These are phyloP conservation scores for Daldinia grandis DNA, from an alignment of 495 filamentous ascomycete genomes.

Conservation along the genomic window DNA sequence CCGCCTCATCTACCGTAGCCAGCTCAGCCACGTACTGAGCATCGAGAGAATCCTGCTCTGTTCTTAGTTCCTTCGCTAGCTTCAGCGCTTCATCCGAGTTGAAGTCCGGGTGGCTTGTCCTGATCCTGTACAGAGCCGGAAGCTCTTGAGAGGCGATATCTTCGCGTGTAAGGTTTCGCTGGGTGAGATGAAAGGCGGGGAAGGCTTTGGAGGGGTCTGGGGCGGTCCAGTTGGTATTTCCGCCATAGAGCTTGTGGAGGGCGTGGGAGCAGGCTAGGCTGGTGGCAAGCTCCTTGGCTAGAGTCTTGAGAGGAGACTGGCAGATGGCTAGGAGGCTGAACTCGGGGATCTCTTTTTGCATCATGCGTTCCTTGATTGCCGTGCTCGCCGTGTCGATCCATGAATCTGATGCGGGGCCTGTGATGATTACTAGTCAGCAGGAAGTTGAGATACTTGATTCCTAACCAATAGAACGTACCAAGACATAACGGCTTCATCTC, in stretches of 20 bases:
- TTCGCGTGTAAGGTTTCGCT: conserved; percentile 36
- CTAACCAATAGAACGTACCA: conserved; percentile 54
- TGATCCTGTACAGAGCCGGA: conserved; percentile 11
- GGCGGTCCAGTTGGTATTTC: conserved; percentile 13
- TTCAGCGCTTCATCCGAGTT: conserved; percentile 24
- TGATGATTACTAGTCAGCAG: not conserved
- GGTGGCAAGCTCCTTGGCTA: conserved; percentile 46
- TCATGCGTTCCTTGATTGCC: conserved; percentile 54
- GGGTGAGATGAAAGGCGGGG: conserved; percentile 30
- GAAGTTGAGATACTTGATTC: not conserved
- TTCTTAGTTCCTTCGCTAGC: conserved; percentile 25
- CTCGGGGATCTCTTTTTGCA: conserved; percentile 47
- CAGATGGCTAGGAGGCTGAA: conserved; percentile 61
- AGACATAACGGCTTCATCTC: conserved; percentile 75
- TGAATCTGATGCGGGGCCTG: conserved; percentile 39
- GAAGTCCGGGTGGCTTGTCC: conserved; percentile 11
- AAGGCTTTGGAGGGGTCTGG: conserved; percentile 19
- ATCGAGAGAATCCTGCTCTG: conserved; percentile 41
- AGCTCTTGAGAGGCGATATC: conserved; percentile 16
- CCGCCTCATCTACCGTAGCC: conserved; percentile 32
- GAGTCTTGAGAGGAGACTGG: conserved; percentile 45
- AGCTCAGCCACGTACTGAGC: conserved; percentile 41
- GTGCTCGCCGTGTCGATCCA: conserved; percentile 54
- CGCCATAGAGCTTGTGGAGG: conserved; percentile 41
- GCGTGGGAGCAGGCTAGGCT: conserved; percentile 45